phyloP scores from a whole-genome alignment of 768 basidiomycete species.

The Naganishia vaughanmartiniae region DNA sequence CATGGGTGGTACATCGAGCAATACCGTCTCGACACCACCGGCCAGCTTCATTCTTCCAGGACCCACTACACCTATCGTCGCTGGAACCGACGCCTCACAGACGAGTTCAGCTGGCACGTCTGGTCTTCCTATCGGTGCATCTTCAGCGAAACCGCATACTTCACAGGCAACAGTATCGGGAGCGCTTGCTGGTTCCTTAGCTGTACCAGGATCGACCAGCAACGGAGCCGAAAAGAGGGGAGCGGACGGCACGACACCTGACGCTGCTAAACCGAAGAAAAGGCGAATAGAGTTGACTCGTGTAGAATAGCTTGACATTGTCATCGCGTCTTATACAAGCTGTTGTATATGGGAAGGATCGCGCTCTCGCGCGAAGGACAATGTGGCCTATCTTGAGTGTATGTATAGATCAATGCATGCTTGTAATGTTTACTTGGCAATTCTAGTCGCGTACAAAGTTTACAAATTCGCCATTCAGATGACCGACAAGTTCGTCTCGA shows the following conservation, averaged over 20 bases:
- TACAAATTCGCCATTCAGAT: too few species aligned
- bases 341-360: neutral
- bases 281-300: constrained; percentile 24
- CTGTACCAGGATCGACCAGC: neutral
- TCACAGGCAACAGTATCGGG: constrained; percentile 1
- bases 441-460: too few species aligned
- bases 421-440: too few species aligned
- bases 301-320: neutral
- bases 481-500: too few species aligned
- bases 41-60: constrained; percentile 10
- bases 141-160: neutral
- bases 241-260: neutral
- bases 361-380: too few species aligned
- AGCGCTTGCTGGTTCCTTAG: neutral
- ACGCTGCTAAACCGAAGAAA: constrained; percentile 24
- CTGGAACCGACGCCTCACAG: neutral
- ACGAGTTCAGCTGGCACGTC: neutral
- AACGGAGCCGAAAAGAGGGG: neutral
- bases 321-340: neutral
- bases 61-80: neutral
- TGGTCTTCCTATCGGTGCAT: constrained; percentile 8
- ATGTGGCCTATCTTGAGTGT: too few species aligned
- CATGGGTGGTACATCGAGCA: neutral
- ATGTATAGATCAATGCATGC: too few species aligned
- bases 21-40: constrained; percentile 1